Base-by-base conservation (phyloP, 192 early-diverging fungal genomes). In the Coemansia sp. region DNA sequence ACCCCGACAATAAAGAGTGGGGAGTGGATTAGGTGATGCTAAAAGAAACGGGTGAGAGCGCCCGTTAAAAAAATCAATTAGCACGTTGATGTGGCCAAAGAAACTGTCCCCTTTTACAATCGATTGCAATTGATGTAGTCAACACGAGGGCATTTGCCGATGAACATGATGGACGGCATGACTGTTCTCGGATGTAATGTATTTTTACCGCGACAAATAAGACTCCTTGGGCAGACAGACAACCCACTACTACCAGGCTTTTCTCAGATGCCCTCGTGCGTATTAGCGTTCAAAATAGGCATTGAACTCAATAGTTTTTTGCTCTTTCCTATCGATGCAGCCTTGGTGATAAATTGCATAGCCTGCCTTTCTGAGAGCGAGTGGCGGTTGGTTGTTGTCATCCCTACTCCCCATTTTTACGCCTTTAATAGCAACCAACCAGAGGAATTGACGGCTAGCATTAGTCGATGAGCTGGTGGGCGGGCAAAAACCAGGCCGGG, bases 1-100 rank as follows among this genome's bases (percentile, higher is more conserved):
- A 28, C 51, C 48, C 26, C 26, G 26, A 55, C 26, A 45, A 45
- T 33, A 55, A 55, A 55, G 26, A 55, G 26, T 55, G 51, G 51
- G 51, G 51, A 55, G 51, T 16, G 26, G 24, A 55, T 55, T 55
- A 31, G 51, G 51, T 31, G 26, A 31, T 16, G 16, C 26, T 33
- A 28, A 55, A 55, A 11, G 8, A 55, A 6, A 13, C 14, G 26
- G 14, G 1, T n/a, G 11, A n/a, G 4, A 55, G 16, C 3, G 23
- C 24, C 11, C 23, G 24, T 13, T 10, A 53, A 53, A 31, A 26
- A 55, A 55, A 33, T 55, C 31, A 55, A 55, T 55, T 55, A 55
- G 13, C 26, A 55, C 14, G 51, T 3, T n/a, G 14, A 55, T 16
- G 13, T 16, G 51, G 51, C 14, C 14, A 55, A 16, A 31, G 31